phyloP scores from a whole-genome alignment of 23 red algal genomes.

The Gracilaria gracilis region DNA sequence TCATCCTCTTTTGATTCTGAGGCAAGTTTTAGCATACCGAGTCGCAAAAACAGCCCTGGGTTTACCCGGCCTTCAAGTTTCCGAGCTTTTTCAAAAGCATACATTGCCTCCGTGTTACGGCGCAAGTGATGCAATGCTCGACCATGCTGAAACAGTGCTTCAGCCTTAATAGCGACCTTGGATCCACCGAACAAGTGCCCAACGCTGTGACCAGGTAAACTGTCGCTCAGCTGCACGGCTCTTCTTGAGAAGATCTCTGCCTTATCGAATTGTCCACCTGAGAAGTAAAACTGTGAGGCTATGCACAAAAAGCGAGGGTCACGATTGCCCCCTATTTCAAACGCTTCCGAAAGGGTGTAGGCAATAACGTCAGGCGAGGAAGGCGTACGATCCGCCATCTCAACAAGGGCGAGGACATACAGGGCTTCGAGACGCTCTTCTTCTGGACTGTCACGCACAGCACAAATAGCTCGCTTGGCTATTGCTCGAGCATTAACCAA shows the following conservation, averaged over 20 bases:
- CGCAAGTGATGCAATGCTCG: conserved; percentile 49
- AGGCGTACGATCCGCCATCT: conserved; percentile 34
- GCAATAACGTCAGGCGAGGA: conserved; percentile 25
- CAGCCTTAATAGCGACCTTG: conserved; percentile 3
- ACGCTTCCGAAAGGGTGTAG: conserved; percentile 49
- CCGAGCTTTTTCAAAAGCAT: conserved; percentile 33
- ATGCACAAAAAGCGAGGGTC: conserved; percentile 60
- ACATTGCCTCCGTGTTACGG: conserved; percentile 39
- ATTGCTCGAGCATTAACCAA: conserved; percentile 44
- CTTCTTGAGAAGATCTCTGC: conserved; percentile 37
- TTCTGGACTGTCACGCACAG: conserved; percentile 11
- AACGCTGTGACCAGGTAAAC: conserved; percentile 26
- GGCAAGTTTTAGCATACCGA: conserved; percentile 67
- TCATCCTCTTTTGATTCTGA: conserved; percentile 64
- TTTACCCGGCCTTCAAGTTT: conserved; percentile 57
- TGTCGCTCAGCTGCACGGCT: conserved; percentile 27
- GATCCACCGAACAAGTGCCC: conserved; percentile 53
- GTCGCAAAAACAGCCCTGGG: conserved; percentile 46
- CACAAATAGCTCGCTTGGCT: conserved; percentile 46
- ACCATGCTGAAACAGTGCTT: conserved; percentile 52
- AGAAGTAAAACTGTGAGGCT: conserved; percentile 53
- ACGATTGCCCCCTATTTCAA: conserved; percentile 37
- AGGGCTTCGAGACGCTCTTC: conserved; percentile 66
- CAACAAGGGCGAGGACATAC: conserved; percentile 61
- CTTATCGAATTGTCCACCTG: conserved; percentile 52